Base-by-base conservation (phyloP, 768 basidiomycete genomes). In the Podaxis sp. region DNA sequence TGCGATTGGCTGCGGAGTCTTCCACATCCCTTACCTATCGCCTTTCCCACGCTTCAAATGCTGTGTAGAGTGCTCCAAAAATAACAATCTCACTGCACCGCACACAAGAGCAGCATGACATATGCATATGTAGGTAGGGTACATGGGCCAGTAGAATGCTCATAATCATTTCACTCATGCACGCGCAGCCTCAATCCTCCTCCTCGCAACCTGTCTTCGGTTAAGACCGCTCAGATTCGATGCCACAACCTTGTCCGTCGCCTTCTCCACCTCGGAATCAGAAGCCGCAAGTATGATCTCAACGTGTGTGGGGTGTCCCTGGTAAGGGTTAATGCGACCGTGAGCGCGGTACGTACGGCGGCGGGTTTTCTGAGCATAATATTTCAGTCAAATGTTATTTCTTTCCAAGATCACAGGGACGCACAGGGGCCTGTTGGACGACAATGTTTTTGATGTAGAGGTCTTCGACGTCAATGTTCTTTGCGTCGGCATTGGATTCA, bases 281-380 rank as follows among this genome's bases (percentile, higher is more conserved):
- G 85, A 78, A 59, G 89, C 89, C 54, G 87, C 80, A 65, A 98
- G 88, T 74, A 98, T 94, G 74, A 95, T 87, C 76, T 98, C 96
- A 67, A 98, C 90, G 73, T 98, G 97, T 76, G 89, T 91, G 46
- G 97, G 97, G 79, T 95, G 93, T 47, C 96, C 96, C 78, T 97
- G 94, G 87, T 98, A 98, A 38, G 97, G 96, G 81, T 99, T 99
- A 79, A 95, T 96, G 63, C 94, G 90, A 86, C 94, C 94, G 71
- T 96, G 94, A 50, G 93, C 93, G 79, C 97, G 94, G 87, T 97
- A 98, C 67, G 97, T 99, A 75, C 97, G 94, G 74, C 97, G 94
- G 77, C 95, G 95, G 75, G 93, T 96, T 91, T 97, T 97, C 92
- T 94, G n/a, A 40, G 22, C 41, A 61, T 36, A 50, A 61, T 12